Conservation (phyloP, 495 filamentous ascomycete genomes). For the Aspergillus egyptiacus region DNA sequence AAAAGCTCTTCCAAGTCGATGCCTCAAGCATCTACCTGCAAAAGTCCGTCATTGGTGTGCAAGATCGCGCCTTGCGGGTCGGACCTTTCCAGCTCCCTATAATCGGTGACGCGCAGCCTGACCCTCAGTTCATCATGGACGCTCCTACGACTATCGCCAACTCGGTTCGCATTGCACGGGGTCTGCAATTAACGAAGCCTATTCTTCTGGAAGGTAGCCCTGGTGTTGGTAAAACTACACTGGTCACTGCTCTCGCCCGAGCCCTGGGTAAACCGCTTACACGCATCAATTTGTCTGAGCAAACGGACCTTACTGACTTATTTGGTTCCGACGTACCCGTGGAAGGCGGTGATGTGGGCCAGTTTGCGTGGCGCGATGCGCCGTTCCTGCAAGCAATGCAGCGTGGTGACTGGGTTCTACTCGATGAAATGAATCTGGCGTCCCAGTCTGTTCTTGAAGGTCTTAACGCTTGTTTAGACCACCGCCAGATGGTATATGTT, state of each 20-base stretch:
- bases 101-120: constrained; percentile 37
- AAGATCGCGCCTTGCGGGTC: constrained; percentile 48
- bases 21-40: constrained; percentile 56
- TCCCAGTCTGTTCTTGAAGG: constrained; percentile 97
- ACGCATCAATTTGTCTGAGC: constrained; percentile 93
- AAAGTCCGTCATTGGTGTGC: constrained; percentile 42
- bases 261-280: constrained; percentile 74
- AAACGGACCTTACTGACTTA: constrained; percentile 94
- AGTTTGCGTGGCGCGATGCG: constrained; percentile 91
- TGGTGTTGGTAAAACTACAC: constrained; percentile 94
- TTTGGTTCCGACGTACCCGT: constrained; percentile 97
- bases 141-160: constrained; percentile 88
- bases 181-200: constrained; percentile 83
- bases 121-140: constrained; percentile 67
- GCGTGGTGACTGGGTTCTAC: constrained; percentile 85
- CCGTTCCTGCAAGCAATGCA: constrained; percentile 96
- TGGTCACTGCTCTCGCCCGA: constrained; percentile 76
- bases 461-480: constrained; percentile 94
- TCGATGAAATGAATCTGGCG: constrained; percentile 98
- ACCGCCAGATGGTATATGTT: constrained; percentile 92
- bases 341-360: constrained; percentile 78
- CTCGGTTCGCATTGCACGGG: constrained; percentile 81
- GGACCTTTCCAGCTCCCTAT: constrained; percentile 68
- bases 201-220: constrained; percentile 93
- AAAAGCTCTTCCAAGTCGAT: constrained; percentile 58